Evolutionary conservation across 2,329 filamentous ascomycete species (phyloP).

Genomic region (Ilyonectria destructans): DNA sequence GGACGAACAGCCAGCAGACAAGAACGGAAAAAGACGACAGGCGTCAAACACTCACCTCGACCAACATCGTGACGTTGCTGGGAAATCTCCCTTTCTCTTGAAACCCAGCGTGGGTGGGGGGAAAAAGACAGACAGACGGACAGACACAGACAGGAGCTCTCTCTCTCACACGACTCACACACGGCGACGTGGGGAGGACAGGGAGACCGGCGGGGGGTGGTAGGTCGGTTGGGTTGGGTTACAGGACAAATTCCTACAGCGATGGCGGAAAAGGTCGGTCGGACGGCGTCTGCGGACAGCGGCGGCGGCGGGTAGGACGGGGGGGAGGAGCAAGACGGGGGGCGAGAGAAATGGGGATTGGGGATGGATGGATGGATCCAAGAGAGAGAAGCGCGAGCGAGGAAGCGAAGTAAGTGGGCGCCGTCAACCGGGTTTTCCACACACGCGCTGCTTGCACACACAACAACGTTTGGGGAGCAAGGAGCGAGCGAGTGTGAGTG

Average conservation of each 20-base stretch:
- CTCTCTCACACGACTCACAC: slow-evolving; percentile 17
- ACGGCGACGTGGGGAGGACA: slow-evolving; percentile 11
- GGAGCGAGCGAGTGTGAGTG: slow-evolving; percentile 5
- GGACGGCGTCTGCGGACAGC: slow-evolving; percentile 25
- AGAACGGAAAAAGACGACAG: slow-evolving; percentile 25
- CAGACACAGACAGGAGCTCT: slow-evolving; percentile 21
- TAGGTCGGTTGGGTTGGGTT: slow-evolving; percentile 16
- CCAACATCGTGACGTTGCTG: slow-evolving; percentile 52
- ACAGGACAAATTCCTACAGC: slow-evolving; percentile 38
- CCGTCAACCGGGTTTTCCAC: slow-evolving; percentile 31
- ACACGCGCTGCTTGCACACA: slow-evolving; percentile 12
- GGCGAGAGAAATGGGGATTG: slow-evolving; percentile 10
- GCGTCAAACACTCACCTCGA: slow-evolving; percentile 53
- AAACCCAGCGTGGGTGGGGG: slow-evolving; percentile 9
- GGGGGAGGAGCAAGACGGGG: slow-evolving; percentile 2
- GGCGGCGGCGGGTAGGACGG: slow-evolving; percentile 14
- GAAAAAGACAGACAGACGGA: slow-evolving; percentile 26
- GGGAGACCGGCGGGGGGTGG: slow-evolving; percentile 15
- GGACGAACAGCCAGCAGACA: slow-evolving; percentile 8
- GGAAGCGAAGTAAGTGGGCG: slow-evolving; percentile 29
- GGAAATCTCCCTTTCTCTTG: slow-evolving; percentile 15
- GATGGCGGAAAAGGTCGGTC: slow-evolving; percentile 33
- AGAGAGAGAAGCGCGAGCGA: slow-evolving; percentile 19
- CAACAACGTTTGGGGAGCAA: slow-evolving; percentile 8
- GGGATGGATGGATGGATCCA: slow-evolving; percentile 4